Conservation (phyloP, 345 rosid genomes). For the Linum usitatissimum region DNA sequence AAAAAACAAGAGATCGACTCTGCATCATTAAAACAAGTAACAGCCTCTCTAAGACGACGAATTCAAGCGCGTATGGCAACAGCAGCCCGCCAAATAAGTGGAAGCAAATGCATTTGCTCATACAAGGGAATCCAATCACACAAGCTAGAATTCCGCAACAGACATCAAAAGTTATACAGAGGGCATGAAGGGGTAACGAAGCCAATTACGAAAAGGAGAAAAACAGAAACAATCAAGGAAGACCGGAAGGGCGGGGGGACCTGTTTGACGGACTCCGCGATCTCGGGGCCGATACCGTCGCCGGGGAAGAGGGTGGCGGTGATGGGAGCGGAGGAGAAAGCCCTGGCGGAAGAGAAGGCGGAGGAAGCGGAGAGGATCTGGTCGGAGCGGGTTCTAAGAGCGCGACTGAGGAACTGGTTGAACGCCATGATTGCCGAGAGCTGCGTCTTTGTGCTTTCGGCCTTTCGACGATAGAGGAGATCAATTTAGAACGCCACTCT, state of each 20-base stretch:
- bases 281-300: conserved; percentile 99
- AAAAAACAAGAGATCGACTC: too few species aligned
- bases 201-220: neutral
- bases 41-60: too few species aligned
- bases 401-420: conserved; percentile 29
- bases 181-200: neutral
- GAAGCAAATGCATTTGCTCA: neutral
- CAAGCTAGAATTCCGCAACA: neutral
- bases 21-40: too few species aligned
- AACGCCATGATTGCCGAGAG: neutral
- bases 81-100: too few species aligned
- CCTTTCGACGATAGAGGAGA: neutral
- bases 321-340: conserved; percentile 59
- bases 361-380: conserved; percentile 28
- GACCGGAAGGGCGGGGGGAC: conserved; percentile 14
- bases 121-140: neutral
- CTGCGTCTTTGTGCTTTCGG: neutral
- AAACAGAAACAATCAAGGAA: neutral
- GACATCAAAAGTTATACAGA: neutral
- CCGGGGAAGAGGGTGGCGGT: conserved; percentile 94
- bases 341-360: conserved; percentile 25
- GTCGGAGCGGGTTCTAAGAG: conserved; percentile 25
- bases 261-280: conserved; percentile 92
- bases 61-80: too few species aligned
- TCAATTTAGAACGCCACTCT: too few species aligned